Conservation (phyloP, 2,329 filamentous ascomycete species). For the Ophiostoma sp. region DNA sequence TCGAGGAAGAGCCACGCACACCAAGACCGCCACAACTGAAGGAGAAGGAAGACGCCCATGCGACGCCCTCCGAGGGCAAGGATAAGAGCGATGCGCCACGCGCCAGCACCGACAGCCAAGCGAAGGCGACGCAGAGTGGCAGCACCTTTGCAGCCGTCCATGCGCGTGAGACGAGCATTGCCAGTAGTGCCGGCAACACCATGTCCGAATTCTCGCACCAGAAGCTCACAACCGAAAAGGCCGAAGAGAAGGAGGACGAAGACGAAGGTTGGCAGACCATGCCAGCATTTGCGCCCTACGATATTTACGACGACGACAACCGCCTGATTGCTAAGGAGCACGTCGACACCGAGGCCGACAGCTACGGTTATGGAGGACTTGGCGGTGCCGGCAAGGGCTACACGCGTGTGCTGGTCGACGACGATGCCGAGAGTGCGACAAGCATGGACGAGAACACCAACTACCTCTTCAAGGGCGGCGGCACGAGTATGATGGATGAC, state of each 20-base stretch:
- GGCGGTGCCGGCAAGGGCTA: constrained; percentile 94
- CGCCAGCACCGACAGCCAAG: constrained; percentile 12
- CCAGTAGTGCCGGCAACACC: constrained; percentile 39
- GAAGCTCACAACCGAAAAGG: constrained; percentile 61
- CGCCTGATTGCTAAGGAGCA: constrained; percentile 81
- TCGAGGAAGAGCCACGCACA: constrained; percentile 33
- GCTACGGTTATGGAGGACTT: constrained; percentile 70
- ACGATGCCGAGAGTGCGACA: constrained; percentile 89
- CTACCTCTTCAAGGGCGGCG: constrained; percentile 75
- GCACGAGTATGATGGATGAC: constrained; percentile 60
- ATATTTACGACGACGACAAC: constrained; percentile 94
- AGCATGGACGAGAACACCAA: constrained; percentile 97
- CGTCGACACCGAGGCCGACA: constrained; percentile 65
- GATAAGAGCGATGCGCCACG: neutral
- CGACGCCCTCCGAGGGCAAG: neutral
- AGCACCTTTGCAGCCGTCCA: constrained; percentile 35
- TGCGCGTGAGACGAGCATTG: constrained; percentile 43
- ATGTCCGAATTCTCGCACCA: constrained; percentile 92
- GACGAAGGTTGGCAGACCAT: constrained; percentile 88
- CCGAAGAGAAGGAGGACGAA: constrained; percentile 56
- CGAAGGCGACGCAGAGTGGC: neutral
- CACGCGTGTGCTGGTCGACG: constrained; percentile 90
- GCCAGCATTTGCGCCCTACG: constrained; percentile 88
- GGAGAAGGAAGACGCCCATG: neutral
- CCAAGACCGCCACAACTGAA: constrained; percentile 32